Evolutionary conservation across 768 basidiomycete species (phyloP), one percentile per base, ranked within the genome.

Genomic region (Hypholoma fasciculare): DNA sequence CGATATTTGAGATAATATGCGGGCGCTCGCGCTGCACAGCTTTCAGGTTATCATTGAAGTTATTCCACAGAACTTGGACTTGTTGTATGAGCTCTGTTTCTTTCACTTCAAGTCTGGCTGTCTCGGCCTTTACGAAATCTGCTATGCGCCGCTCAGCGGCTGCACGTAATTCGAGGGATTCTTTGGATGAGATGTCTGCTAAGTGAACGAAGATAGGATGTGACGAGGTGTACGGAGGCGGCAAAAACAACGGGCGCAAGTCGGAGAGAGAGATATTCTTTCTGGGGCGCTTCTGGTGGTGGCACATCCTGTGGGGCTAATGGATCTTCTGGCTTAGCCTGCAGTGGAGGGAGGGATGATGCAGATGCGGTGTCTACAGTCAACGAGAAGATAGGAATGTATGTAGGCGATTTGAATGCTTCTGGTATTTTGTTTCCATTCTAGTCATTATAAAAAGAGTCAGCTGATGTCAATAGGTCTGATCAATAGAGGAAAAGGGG

Each of bases 201-300:
- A 93, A 76, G 68, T 89, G 85, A 43, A 76, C 60, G 66, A 92
- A 93, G 42, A 85, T 82, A 7, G 85, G 84, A 63, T 93, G 88
- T 16, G 87, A 84, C 7, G 91, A 87, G 0, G 87, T 82, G 71
- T 89, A 92, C 16, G 91, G 90, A 19, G 87, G 83, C 16, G 90
- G 90, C 26, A 85, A 83, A 68, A 91, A 88, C 39, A 92, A 72
- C 5, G 87, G 79, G 39, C 80, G 79, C 61, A 89, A 63, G 56
- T 78, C 71, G 39, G 83, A 79, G 44, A n/a, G n/a, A n/a, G n/a
- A 92, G 74, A 68, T 80, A 79, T 63, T 57, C 60, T 16, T 72
- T 65, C 27, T 71, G 69, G 9, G 74, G 62, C 43, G 68, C 62
- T 44, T 66, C 60, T 52, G 72, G 61, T 26, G 67, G 63, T 55